These are phyloP conservation scores for Blastocystis sp. DNA, from an alignment of 352 stramenopile species.

Conservation along the genomic window DNA sequence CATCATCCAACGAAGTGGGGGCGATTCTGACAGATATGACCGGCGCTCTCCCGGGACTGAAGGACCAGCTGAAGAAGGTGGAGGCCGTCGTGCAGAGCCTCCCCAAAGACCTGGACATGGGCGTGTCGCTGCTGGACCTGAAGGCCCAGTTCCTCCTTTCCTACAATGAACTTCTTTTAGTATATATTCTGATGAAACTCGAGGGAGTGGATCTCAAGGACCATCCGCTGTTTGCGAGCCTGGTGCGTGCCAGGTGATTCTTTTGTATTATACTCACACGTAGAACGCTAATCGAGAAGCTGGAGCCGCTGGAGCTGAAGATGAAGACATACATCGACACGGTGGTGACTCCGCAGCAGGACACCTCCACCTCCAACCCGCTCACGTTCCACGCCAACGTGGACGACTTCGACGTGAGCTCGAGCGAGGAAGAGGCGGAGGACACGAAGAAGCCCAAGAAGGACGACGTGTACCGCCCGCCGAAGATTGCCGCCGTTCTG, in stretches of 20 bases:
- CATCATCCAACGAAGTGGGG: slow-evolving; percentile 2
- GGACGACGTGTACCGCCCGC: slow-evolving; percentile 1
- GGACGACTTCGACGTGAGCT: slow-evolving; percentile 46
- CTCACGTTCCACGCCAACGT: slow-evolving; percentile 53
- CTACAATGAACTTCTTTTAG: slow-evolving; percentile 56
- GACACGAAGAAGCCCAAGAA: not conserved
- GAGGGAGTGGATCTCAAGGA: slow-evolving; percentile 28
- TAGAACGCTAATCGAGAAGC: slow-evolving; percentile 59
- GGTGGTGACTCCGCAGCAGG: slow-evolving; percentile 35
- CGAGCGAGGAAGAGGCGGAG: not conserved
- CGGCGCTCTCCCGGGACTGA: not conserved
- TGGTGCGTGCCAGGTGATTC: slow-evolving; percentile 17
- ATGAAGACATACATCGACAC: slow-evolving; percentile 65
- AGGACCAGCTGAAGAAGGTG: slow-evolving; percentile 55
- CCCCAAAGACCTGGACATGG: slow-evolving; percentile 13
- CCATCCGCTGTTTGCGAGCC: slow-evolving; percentile 46
- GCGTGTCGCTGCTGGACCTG: slow-evolving; percentile 50
- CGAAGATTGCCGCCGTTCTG: slow-evolving; percentile 56
- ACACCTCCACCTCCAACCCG: slow-evolving; percentile 2
- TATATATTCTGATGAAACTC: slow-evolving; percentile 52
- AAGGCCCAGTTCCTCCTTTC: slow-evolving; percentile 60
- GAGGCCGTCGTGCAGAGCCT: not conserved
- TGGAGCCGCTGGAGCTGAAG: slow-evolving; percentile 57
- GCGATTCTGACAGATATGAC: slow-evolving; percentile 52
- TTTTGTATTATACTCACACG: not conserved